Evolutionary conservation across 306 rosid species (phyloP), one percentile per base, ranked within the genome.

Genomic region (Begonia masoniana): DNA sequence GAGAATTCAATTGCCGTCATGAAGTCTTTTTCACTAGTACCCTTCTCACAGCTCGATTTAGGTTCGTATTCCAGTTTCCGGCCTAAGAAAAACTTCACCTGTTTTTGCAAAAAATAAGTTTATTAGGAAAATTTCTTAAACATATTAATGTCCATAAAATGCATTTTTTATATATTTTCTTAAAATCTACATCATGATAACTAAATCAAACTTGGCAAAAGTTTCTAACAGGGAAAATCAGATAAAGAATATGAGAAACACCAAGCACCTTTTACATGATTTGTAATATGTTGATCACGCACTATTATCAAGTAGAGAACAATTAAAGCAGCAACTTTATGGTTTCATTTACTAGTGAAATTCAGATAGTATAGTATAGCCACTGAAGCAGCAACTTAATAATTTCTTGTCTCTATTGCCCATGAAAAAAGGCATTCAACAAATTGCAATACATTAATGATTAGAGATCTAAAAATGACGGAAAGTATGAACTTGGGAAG

Each of bases 1-100:
- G 96, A 83, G 76, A 85, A 85, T 74, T 85, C 96, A 54, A 91
- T 76, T 15, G 94, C 88, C 5, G 96, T 80, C 62, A 91, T 41
- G 50, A 74, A 85, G 70, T 77, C 71, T 52, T 47, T 63, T 71
- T 85, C 96, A 56, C 61, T 68, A 63, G 66, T 62, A 53, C 60
- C 78, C 58, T 78, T 83, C 62, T 56, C 68, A 45, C 62, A 61
- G 58, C 67, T 63, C 5, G 39, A 31, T 51, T 67, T 76, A 19
- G 55, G 65, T 66, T 85, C 96, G 59, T 85, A 91, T 17, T 83
- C 97, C 68, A 87, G 76, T 78, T 83, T 91, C 62, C 84, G 81
- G 47, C 96, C 94, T 0, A 71, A 53, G 51, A 73, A 91, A 49
- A 85, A 16, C 60, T 76, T 82, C 68, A 91, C 83, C 97, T 91